These are phyloP conservation scores for Entoloma clypeatum DNA, from an alignment of 1,284 basidiomycete genomes.

Conservation along the genomic window DNA sequence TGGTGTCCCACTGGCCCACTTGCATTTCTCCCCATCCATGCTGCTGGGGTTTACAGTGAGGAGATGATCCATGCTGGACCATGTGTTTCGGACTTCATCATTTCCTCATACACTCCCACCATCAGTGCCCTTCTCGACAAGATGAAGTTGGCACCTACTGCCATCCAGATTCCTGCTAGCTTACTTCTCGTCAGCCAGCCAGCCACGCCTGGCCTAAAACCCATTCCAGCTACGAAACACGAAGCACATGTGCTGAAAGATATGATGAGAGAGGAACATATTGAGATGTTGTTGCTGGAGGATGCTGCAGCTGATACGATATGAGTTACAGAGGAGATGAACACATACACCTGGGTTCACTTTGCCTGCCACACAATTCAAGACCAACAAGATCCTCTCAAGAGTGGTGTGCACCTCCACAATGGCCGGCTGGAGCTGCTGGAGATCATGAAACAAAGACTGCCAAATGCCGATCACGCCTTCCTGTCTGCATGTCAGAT, in stretches of 20 bases:
- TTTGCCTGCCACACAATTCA: conserved; percentile 18
- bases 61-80: background rate
- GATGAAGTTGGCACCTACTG: background rate
- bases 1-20: too few relatives aligned
- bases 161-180: background rate
- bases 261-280: too few relatives aligned
- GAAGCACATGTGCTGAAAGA: background rate
- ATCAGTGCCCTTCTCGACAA: conserved; percentile 6
- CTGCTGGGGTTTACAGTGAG: too few relatives aligned
- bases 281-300: background rate
- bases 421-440: conserved; percentile 11
- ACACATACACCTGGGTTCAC: conserved; percentile 10
- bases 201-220: background rate
- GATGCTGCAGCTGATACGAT: conserved; percentile 1
- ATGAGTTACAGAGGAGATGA: conserved; percentile 1
- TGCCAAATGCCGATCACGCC: conserved; percentile 21
- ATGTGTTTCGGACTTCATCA: conserved; percentile 7
- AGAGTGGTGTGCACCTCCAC: conserved; percentile 9
- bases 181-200: too few relatives aligned
- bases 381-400: conserved; percentile 8
- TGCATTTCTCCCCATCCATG: background rate
- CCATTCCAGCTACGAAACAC: background rate
- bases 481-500: conserved; percentile 29
- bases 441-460: conserved; percentile 10
- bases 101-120: conserved; percentile 13